Percentiles rank a stretch among this genome's conserved stretches.
phyloP scores from a whole-genome alignment of 257 asterid genomes.

The Solanum sparsipilum region DNA sequence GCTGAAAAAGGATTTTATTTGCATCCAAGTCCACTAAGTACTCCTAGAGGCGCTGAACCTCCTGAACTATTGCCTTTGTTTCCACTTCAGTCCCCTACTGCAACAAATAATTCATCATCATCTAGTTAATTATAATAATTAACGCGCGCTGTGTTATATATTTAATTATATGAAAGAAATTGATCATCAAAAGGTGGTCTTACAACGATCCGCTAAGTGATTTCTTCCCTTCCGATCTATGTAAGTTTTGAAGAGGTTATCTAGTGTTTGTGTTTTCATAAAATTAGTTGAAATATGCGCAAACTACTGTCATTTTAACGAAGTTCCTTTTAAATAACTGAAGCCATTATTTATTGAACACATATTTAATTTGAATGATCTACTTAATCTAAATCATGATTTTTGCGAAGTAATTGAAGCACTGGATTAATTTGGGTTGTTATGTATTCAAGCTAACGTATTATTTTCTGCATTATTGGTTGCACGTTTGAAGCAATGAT shows the following conservation, averaged over 20 bases:
- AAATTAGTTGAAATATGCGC: not conserved
- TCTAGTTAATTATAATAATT: not conserved
- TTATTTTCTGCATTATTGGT: not conserved
- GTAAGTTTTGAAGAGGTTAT: not conserved
- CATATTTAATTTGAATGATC: not conserved
- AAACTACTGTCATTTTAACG: not conserved
- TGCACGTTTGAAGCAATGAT: not conserved
- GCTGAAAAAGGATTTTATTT: conserved; percentile 63
- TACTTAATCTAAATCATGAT: not conserved
- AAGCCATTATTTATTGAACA: not conserved
- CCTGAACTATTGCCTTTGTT: conserved; percentile 78
- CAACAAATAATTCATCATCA: not conserved
- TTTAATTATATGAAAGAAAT: not conserved
- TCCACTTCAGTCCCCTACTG: conserved; percentile 49
- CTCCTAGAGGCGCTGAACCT: conserved; percentile 65
- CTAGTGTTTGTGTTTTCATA: too few relatives aligned
- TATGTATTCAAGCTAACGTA: not conserved
- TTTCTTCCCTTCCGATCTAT: not conserved
- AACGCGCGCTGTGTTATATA: not conserved
- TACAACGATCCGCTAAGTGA: not conserved
- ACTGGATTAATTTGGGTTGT: not conserved
- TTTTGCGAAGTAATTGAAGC: not conserved
- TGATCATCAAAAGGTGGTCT: not conserved
- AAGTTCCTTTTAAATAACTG: not conserved
- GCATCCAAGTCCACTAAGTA: conserved; percentile 60